A percentile compares a stretch with the other conserved stretches of the same genome.
Conservation (phyloP, 2,329 filamentous ascomycete genomes). For the Apiospora rasikravindrae region DNA sequence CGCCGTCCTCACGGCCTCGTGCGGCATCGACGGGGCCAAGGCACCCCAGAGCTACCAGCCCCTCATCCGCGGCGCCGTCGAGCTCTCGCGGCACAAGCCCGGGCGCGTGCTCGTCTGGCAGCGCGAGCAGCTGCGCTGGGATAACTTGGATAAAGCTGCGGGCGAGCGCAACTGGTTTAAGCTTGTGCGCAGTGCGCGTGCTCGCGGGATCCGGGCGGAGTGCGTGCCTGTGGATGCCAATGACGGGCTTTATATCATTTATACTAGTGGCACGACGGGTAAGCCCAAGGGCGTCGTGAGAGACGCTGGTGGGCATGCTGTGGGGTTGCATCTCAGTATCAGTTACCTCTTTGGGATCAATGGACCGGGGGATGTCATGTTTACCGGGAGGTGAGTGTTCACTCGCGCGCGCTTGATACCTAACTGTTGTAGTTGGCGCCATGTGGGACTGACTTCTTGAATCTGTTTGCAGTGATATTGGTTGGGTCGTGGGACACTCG, state of each 20-base stretch:
- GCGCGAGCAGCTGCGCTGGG: constrained; percentile 65
- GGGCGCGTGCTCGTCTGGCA: constrained; percentile 81
- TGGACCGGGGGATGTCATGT: constrained; percentile 77
- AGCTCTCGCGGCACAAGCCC: constrained; percentile 73
- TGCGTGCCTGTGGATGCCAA: constrained; percentile 72
- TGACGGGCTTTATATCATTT: constrained; percentile 24
- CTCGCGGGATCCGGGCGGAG: constrained; percentile 69
- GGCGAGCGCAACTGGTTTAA: constrained; percentile 83
- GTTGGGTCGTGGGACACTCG: constrained; percentile 86
- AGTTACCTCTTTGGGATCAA: constrained; percentile 82
- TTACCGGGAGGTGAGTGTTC: constrained; percentile 52
- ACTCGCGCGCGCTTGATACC: background rate
- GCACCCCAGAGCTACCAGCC: constrained; percentile 78
- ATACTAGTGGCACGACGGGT: constrained; percentile 25
- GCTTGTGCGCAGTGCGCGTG: constrained; percentile 72
- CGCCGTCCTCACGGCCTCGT: constrained; percentile 85
- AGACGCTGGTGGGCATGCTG: constrained; percentile 85
- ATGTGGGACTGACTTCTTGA: too few species aligned
- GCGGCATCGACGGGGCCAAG: constrained; percentile 87
- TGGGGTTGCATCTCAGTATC: constrained; percentile 82
- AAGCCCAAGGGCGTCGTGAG: constrained; percentile 45
- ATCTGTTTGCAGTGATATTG: constrained; percentile 66
- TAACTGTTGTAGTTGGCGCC: too few species aligned
- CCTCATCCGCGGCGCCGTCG: constrained; percentile 76
- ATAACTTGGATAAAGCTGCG: constrained; percentile 65